Evolutionary conservation across 2,329 filamentous ascomycete species (phyloP), one percentile per base, ranked within the genome.

Genomic region (Trichoderma asperellum): DNA sequence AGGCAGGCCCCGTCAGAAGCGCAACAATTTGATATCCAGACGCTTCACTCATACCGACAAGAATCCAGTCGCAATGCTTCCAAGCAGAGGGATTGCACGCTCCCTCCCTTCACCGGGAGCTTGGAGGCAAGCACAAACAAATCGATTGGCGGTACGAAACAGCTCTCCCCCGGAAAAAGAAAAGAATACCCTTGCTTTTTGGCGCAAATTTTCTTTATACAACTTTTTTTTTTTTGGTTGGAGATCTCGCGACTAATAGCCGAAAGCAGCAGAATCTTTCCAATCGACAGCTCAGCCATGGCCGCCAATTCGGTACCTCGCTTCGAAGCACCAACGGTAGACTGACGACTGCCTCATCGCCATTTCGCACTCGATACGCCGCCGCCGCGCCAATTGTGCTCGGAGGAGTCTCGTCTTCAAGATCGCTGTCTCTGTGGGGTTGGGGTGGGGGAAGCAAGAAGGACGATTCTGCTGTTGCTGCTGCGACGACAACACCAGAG

Each of bases 21-120:
- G 69, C 69, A 74, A 71, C 64, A 56, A 56, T 57, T 63, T 68
- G 57, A 62, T 56, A 56, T 57, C 11, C 49, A 56, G 32, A 57
- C 37, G 29, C 63, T 35, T 66, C 63, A 34, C 34, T 32, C 29
- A 49, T 34, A 49, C 40, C 63, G 18, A 6, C 43, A 11, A 62
- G 7, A 24, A 49, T 70, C 55, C 74, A 43, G 75, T 72, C 77
- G 79, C 73, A 70, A 84, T 84, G 82, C 79, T 84, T 75, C 81
- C 81, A 69, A 83, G 82, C 71, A 81, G 81, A 81, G 82, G 81
- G 75, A 77, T 82, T 74, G 76, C 79, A 73, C 79, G 80, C 72
- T 79, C 80, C 65, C 71, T 81, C 68, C 77, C 80, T 71, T 77
- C 79, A 53, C 72, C 73, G 71, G 74, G 75, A 65, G 59, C 75